Evolutionary conservation across 2,329 filamentous ascomycete species (phyloP).

Genomic region (Davidsoniella eucalypti): DNA sequence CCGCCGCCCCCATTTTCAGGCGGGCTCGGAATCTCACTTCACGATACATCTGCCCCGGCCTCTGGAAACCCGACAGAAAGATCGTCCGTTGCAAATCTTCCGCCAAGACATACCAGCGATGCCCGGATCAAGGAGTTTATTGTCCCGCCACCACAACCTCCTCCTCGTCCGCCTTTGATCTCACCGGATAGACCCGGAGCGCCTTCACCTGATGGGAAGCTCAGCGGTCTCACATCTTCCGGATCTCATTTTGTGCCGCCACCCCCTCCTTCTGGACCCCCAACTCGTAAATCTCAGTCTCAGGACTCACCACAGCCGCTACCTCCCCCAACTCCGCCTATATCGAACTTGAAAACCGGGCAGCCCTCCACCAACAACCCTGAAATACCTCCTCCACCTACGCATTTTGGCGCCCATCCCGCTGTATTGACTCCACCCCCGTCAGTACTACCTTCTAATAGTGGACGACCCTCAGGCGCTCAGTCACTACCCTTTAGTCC

Average conservation of each 20-base stretch:
- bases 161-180: neutral
- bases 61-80: neutral
- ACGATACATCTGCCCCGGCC: neutral
- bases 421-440: too few relatives aligned
- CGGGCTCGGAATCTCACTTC: neutral
- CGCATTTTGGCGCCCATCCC: too few relatives aligned
- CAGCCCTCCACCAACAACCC: too few relatives aligned
- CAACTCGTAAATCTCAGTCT: neutral
- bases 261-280: neutral
- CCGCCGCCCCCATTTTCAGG: neutral
- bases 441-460: too few relatives aligned
- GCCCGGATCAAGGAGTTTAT: neutral
- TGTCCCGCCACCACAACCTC: constrained; percentile 1
- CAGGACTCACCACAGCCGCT: neutral
- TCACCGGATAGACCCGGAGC: neutral
- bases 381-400: too few relatives aligned
- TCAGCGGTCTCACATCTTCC: neutral
- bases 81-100: neutral
- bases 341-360: too few relatives aligned
- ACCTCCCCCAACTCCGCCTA: neutral
- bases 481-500: too few relatives aligned
- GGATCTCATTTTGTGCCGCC: neutral
- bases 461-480: too few relatives aligned
- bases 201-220: neutral
- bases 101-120: neutral